Percentiles rank a stretch among this genome's conserved stretches.
Conservation (phyloP, 1,284 basidiomycete species). For the Naganishia sp. region DNA sequence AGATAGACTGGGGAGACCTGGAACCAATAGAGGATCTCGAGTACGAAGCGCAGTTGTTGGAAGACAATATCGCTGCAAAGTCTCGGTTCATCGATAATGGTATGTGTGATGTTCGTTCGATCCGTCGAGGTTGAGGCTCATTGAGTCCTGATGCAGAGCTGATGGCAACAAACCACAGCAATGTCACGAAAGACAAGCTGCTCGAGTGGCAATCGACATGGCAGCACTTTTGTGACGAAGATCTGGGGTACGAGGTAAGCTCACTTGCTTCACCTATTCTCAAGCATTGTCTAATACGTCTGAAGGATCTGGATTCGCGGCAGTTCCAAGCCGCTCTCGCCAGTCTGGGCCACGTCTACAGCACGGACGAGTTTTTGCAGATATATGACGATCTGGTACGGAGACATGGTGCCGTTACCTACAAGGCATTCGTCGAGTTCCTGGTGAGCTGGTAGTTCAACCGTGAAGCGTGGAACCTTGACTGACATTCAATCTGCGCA, state of each 20-base stretch:
- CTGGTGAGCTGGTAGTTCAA: constrained; percentile 60
- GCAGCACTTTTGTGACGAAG: constrained; percentile 91
- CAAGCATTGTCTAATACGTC: neutral
- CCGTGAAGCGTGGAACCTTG: neutral
- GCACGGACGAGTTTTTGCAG: constrained; percentile 76
- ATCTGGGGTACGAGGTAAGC: constrained; percentile 56
- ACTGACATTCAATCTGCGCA: constrained; percentile 17
- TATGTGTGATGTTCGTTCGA: constrained; percentile 42
- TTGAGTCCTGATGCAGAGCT: constrained; percentile 60
- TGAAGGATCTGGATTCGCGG: constrained; percentile 68
- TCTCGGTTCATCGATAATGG: constrained; percentile 95
- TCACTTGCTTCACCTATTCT: neutral
- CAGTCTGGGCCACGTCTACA: constrained; percentile 84
- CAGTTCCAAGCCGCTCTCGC: constrained; percentile 93
- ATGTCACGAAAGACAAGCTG: constrained; percentile 85
- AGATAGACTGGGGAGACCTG: constrained; percentile 96
- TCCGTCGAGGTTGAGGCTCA: neutral
- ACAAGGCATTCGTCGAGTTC: constrained; percentile 92
- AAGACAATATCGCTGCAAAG: constrained; percentile 81
- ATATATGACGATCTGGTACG: constrained; percentile 81
- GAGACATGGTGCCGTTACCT: constrained; percentile 85
- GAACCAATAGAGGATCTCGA: constrained; percentile 86
- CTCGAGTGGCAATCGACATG: constrained; percentile 98
- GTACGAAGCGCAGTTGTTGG: constrained; percentile 83
- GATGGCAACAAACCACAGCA: constrained; percentile 63